phyloP scores from a whole-genome alignment of 331 rosid genomes.

The Prunus yedoensis region DNA sequence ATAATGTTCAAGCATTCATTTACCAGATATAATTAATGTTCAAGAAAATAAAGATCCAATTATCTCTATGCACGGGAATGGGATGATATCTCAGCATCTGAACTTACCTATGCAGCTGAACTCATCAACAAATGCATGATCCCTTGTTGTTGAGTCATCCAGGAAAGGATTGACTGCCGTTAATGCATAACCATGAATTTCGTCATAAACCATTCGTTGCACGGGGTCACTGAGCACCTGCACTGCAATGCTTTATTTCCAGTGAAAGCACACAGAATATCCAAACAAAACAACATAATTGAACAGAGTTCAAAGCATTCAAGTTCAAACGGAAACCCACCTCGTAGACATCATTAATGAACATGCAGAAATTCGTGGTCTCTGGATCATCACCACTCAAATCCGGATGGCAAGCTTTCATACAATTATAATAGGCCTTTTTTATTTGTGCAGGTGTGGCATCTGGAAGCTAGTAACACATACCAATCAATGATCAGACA shows the following conservation, averaged over 20 bases:
- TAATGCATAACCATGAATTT: constrained; percentile 89
- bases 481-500: constrained; percentile 23
- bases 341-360: constrained; percentile 88
- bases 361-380: constrained; percentile 83
- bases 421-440: constrained; percentile 88
- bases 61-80: no score
- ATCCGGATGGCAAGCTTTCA: constrained; percentile 98
- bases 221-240: constrained; percentile 96
- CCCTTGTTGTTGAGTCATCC: constrained; percentile 60
- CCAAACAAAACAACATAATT: not conserved
- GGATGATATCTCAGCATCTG: no score
- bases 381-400: constrained; percentile 80
- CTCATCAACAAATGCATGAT: constrained; percentile 90
- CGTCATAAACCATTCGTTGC: constrained; percentile 92
- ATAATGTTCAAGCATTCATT: not conserved
- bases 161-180: constrained; percentile 80
- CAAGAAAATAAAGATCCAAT: not conserved
- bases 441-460: constrained; percentile 82
- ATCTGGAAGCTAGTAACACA: constrained; percentile 75
- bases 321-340: constrained; percentile 40
- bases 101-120: constrained; percentile 86
- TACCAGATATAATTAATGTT: no score
- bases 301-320: constrained; percentile 19
- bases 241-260: constrained; percentile 42
- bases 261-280: constrained; percentile 16